A percentile compares a stretch with the other conserved stretches of the same genome.
These are phyloP conservation scores for Ceriops tagal DNA, from an alignment of 345 rosid genomes.

Conservation along the genomic window DNA sequence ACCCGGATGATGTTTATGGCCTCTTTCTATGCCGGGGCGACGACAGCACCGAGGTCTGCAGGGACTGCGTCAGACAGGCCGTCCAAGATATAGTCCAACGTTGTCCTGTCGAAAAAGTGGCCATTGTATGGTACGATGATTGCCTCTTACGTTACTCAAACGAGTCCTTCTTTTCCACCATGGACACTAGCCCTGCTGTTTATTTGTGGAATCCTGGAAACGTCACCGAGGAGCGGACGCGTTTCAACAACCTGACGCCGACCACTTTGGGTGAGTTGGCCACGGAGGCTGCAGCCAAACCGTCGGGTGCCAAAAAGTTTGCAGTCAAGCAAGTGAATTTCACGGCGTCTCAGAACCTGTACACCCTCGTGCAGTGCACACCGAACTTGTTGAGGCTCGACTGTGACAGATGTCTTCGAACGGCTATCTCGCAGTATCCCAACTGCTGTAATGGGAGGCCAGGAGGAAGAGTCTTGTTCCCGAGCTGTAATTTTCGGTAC, in stretches of 20 bases:
- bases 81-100: not conserved
- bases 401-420: no score
- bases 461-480: no score
- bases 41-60: not conserved
- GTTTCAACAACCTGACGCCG: not conserved
- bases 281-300: slow-evolving; percentile 1
- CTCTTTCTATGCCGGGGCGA: slow-evolving; percentile 15
- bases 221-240: not conserved
- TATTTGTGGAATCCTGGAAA: not conserved
- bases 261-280: slow-evolving; percentile 13
- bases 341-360: no score
- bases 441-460: no score
- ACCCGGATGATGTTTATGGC: slow-evolving; percentile 17
- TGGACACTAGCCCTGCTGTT: not conserved
- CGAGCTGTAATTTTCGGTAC: slow-evolving; percentile 6
- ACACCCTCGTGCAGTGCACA: no score
- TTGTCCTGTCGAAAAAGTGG: slow-evolving; percentile 19
- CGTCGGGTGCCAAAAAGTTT: slow-evolving; percentile 23
- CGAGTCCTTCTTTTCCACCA: not conserved
- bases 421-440: no score
- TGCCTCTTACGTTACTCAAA: not conserved
- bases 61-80: slow-evolving; percentile 16
- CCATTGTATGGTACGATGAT: no score
- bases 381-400: no score
- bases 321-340: slow-evolving; percentile 14